These are phyloP conservation scores for Claviceps sp. DNA, from an alignment of 2,329 filamentous ascomycete genomes.

Conservation along the genomic window DNA sequence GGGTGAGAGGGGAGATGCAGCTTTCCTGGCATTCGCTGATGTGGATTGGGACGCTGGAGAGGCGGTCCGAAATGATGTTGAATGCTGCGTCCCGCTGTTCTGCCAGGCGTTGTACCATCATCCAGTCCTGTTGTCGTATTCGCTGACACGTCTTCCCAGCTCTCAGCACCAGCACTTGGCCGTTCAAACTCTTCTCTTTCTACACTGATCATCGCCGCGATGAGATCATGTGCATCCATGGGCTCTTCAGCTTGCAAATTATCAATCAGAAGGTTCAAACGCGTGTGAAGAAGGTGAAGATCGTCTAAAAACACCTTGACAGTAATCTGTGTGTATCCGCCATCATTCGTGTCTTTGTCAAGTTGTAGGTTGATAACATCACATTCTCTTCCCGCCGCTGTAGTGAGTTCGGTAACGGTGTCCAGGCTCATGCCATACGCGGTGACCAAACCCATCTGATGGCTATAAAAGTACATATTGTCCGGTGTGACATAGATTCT, in stretches of 20 bases:
- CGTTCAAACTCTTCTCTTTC: conserved; percentile 49
- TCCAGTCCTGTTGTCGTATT: conserved; percentile 41
- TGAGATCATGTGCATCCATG: conserved; percentile 52
- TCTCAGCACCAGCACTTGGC: conserved; percentile 62
- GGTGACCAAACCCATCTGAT: conserved; percentile 81
- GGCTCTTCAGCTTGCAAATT: conserved; percentile 62
- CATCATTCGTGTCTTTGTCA: conserved; percentile 46
- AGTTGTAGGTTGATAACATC: conserved; percentile 84
- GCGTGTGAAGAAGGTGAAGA: conserved; percentile 64
- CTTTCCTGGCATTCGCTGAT: conserved; percentile 41
- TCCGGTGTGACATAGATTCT: conserved; percentile 78
- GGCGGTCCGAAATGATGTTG: conserved; percentile 21
- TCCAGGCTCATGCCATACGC: conserved; percentile 65
- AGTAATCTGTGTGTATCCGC: conserved; percentile 59
- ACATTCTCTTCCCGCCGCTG: conserved; percentile 77
- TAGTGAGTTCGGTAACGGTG: conserved; percentile 76
- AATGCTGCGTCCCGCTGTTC: conserved; percentile 16
- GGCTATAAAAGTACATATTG: conserved; percentile 91
- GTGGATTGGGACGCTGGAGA: conserved; percentile 20
- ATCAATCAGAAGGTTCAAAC: conserved; percentile 75
- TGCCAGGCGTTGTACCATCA: conserved; percentile 29
- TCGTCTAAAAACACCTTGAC: conserved; percentile 92
- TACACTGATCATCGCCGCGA: conserved; percentile 61
- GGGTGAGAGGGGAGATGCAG: conserved; percentile 72
- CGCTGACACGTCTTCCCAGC: conserved; percentile 73